Evolutionary conservation across 306 rosid genomes (phyloP), one percentile per base, ranked within the genome.

Genomic region (Cicer arietinum): DNA sequence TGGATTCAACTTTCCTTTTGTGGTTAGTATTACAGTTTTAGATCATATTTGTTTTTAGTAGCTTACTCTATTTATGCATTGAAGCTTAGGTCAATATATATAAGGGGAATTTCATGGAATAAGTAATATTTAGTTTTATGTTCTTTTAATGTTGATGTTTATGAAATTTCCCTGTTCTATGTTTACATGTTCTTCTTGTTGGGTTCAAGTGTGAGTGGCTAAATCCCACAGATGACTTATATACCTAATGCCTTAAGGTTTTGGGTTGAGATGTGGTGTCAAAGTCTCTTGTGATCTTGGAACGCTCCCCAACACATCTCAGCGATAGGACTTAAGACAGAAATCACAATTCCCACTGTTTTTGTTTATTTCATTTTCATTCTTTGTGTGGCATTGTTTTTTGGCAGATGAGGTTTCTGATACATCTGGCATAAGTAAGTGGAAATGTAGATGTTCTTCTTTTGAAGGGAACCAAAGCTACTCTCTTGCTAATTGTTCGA

Each of bases 391-490:
- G 35, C 40, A 7, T 74, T 51, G 47, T 69, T 53, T 86, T 57
- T 72, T 82, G 81, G 85, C 88, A 92, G 96, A 79, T 77, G 86
- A 83, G 66, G 69, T 83, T 79, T 81, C 87, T 25, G 80, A 78
- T 79, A 10, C 87, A 67, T 79, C 88, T 75, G 76, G 68, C 68
- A 57, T 61, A 63, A 83, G 80, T 71, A 87, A 89, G 69, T 94
- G 99, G 97, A 85, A 77, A n/a, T 94, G 99, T 79, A 84, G 79
- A 85, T 94, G 99, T 79, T 80, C 89, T 71, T 66, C 74, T 41
- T 76, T 80, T 75, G 83, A 80, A 79, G 93, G 85, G 69, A 87
- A 81, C 73, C 88, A 54, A 73, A 86, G 77, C 72, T 72, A 78
- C 78, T 73, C 86, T 43, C 77, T 90, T 42, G 83, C 90, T 48